Base-by-base conservation (phyloP, 768 basidiomycete species). In the Thelephora ganbajun region DNA sequence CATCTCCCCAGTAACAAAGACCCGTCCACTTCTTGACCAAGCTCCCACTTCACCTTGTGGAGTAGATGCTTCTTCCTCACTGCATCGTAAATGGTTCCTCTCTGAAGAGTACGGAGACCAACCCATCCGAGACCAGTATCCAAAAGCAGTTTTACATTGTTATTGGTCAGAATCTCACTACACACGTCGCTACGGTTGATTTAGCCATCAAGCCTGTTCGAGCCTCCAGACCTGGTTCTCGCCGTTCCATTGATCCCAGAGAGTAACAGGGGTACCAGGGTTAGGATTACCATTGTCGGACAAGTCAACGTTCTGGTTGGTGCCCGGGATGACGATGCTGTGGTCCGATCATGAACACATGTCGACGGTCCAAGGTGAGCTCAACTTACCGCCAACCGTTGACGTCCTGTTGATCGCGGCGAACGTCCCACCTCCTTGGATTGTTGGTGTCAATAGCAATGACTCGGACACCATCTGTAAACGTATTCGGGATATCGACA, bases 161-260 rank as follows among this genome's bases (percentile, higher is more conserved):
- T 30, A 30, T 30, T 9, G 26, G 9, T 30, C 26, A 30, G 26
- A 9, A 30, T 30, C 4, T 9, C 5, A 4, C 5, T 9, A 9
- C 26, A 44, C 33, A 41, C 37, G 37, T 41, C 20, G 37, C 7
- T 22, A 41, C 43, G 43, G 18, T 30, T 30, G 33, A 35, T 9
- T 33, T 20, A 11, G 39, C 11, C 20, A 47, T 53, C 44, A 33
- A 59, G 55, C 56, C 19, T 46, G 50, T 48, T 58, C 60, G 56
- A 73, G 66, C 20, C 53, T 64, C 78, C 78, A 79, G 3, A 70
- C 65, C 61, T 80, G 78, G 53, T 77, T 76, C 16, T 64, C 43
- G 3, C 69, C 74, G 0, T 56, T 58, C 75, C 73, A 76, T 14
- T 63, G 63, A 12, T 53, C 54, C 76, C 77, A 79, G 22, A 77